A percentile compares a stretch with the other conserved stretches of the same genome.
These are phyloP conservation scores for Margaritispora aquatica DNA, from an alignment of 495 filamentous ascomycete genomes.

Conservation along the genomic window DNA sequence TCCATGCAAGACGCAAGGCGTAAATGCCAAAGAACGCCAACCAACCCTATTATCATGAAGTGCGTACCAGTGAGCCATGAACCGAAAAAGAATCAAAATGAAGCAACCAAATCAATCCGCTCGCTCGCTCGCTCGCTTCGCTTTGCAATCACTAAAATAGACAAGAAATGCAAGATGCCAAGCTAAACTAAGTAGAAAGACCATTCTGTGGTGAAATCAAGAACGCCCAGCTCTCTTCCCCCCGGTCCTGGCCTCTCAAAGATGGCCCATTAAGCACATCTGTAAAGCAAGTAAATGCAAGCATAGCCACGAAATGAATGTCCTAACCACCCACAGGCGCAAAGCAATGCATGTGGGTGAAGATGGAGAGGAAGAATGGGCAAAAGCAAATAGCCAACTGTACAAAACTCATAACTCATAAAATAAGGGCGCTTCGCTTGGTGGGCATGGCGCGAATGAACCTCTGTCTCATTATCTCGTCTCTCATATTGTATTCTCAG, in stretches of 20 bases:
- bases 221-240: too few species aligned
- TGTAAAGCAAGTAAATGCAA: neutral
- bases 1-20: too few species aligned
- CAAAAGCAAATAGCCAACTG: neutral
- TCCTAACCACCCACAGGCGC: too few species aligned
- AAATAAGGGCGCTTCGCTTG: neutral
- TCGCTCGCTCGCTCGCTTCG: slow-evolving; percentile 5
- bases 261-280: neutral
- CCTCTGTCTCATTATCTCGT: neutral
- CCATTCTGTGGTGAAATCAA: neutral
- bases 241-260: neutral
- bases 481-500: neutral
- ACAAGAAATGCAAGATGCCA: neutral
- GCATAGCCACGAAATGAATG: too few species aligned
- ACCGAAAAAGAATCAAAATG: neutral
- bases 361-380: neutral
- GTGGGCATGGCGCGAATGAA: neutral
- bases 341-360: neutral
- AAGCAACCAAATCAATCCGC: neutral
- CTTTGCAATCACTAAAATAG: neutral
- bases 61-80: too few species aligned
- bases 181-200: too few species aligned
- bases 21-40: too few species aligned
- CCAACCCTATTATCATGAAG: too few species aligned
- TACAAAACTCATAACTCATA: neutral